Evolutionary conservation across 1,284 basidiomycete species (phyloP), one percentile per base, ranked within the genome.

Genomic region (Tilletiaria anomala): DNA sequence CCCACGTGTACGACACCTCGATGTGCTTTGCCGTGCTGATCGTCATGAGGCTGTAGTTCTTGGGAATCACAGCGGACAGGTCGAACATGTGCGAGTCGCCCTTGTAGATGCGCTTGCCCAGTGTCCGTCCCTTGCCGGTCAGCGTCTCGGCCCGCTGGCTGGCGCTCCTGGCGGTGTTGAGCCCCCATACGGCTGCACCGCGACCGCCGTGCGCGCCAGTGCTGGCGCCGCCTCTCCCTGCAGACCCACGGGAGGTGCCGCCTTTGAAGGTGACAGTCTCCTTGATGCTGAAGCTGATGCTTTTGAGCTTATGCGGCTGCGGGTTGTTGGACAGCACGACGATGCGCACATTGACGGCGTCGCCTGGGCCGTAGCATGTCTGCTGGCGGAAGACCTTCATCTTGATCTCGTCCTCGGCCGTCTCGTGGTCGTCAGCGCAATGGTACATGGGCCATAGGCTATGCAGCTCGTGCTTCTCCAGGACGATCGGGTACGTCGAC

Each of bases 401-500:
- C 14, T 24, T 24, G 23, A 51, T 35, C 10, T 51, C 49, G 18
- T 55, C 57, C 16, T 46, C 44, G 16, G 45, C 35, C 14, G 40
- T 48, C 34, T 53, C 51, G 38, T 47, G 14, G 40, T 32, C 18
- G 22, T 38, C 37, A 14, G 32, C 33, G 32, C 16, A 48, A 39
- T 56, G 42, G 42, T 64, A 65, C 33, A 58, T 40, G 15, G 61
- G 59, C 59, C 61, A 64, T 8, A 53, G 50, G 8, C 61, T 59
- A 43, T 64, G 63, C 3, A 64, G 48, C 37, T 65, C 63, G 49
- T 65, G 61, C 48, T 65, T 65, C 40, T 61, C 59, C 23, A 65
- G 48, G 41, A 51, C 51, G 18, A 65, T 37, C 1, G 54, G 51
- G 38, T 56, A 56, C 5, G 49, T 53, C 34, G 54, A 54, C 23